Base-by-base conservation (phyloP, 2,329 filamentous ascomycete genomes). In the Apiospora sp. region DNA sequence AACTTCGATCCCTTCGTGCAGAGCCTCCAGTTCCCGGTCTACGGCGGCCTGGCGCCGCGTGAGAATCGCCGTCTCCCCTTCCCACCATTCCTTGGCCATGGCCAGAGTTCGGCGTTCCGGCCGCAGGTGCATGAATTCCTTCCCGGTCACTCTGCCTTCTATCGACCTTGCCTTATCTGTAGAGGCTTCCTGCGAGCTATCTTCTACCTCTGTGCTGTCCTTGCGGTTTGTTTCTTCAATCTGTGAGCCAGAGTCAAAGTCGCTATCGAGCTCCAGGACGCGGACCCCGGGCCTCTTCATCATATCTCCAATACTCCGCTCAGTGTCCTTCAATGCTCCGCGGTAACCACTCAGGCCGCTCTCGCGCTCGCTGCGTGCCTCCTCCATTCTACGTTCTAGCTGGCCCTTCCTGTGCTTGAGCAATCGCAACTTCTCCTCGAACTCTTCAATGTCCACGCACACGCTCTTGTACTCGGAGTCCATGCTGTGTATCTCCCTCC, bases 31-130 rank as follows among this genome's bases (percentile, higher is more conserved):
- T 74, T 95, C 93, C 67, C 85, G 86, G 43, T 91, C 86, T 1
- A 92, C 88, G 37, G 87, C 86, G 12, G 82, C 78, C 74, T 88
- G 89, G 72, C 88, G 88, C 64, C 84, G 83, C 69, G 90, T 83
- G 2, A 93, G 83, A 0, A 88, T 82, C 0, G 82, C 82, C 1
- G 91, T 84, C 75, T 95, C 92, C 7, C 87, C 87, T 71, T 89
- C 86, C 90, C 92, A 95, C 87, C 92, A 93, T 19, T 91, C 87
- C 73, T 86, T 89, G 0, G 92, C 93, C 91, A 95, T 92, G 19
- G 89, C 89, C 1, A 92, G 79, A 0, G 92, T 95, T 67, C 93
- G 86, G 24, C 92, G 87, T 76, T 92, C 89, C 0, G 90, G 87
- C 0, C 90, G 88, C 10, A 94, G 83, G 2, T 86, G 84, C 48